Evolutionary conservation across 371 early-diverging fungal genomes (phyloP).

Genomic region (Amoeboaphelidium protococcarum): DNA sequence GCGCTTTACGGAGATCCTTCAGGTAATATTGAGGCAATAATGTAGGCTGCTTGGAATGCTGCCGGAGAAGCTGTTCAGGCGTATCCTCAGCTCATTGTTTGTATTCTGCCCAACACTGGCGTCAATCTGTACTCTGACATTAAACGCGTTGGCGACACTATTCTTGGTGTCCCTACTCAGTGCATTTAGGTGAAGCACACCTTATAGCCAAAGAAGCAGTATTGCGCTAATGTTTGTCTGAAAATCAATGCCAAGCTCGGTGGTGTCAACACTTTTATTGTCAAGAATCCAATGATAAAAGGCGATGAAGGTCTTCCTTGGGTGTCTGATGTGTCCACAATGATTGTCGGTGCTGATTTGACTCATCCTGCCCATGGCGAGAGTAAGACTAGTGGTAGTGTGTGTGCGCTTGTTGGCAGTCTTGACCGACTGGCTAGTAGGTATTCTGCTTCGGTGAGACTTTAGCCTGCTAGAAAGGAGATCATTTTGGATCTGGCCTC

Average conservation of each 20-base stretch:
- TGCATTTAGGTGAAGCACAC: constrained; percentile 60
- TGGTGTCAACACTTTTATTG: constrained; percentile 21
- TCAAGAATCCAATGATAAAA: constrained; percentile 3
- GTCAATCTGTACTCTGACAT: constrained; percentile 68
- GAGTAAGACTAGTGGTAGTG: neutral
- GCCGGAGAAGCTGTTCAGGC: constrained; percentile 28
- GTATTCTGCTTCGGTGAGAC: constrained; percentile 48
- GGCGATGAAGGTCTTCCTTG: constrained; percentile 21
- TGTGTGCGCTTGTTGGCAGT: neutral
- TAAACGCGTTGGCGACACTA: constrained; percentile 76
- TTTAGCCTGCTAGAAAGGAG: constrained; percentile 58
- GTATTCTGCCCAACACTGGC: constrained; percentile 62
- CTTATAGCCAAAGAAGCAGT: constrained; percentile 29
- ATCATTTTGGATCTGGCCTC: constrained; percentile 52
- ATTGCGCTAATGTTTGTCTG: constrained; percentile 45
- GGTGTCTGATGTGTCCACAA: constrained; percentile 42
- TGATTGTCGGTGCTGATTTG: constrained; percentile 89
- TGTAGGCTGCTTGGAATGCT: constrained; percentile 43
- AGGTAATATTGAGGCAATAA: constrained; percentile 27
- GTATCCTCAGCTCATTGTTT: constrained; percentile 43
- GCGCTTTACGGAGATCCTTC: constrained; percentile 29
- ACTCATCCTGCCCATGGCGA: constrained; percentile 19
- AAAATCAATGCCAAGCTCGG: constrained; percentile 63
- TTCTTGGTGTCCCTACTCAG: constrained; percentile 67
- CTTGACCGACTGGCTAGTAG: neutral